These are phyloP conservation scores for Macrophomina pseudophaseolina DNA, from an alignment of 2,329 filamentous ascomycete genomes.

Conservation along the genomic window DNA sequence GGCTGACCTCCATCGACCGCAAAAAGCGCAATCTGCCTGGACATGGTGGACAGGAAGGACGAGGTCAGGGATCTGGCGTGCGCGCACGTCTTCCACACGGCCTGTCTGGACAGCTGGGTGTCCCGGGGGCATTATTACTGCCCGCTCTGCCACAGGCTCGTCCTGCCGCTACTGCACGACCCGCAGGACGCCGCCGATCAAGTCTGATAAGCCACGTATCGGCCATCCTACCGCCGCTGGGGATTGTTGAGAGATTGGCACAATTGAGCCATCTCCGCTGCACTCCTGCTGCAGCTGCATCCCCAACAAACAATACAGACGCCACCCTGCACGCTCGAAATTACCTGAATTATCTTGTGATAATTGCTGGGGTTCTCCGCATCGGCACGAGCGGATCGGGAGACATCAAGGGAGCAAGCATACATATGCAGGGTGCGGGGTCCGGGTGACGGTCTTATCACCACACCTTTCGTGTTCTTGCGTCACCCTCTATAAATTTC, in stretches of 20 bases:
- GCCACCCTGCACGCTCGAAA: neutral
- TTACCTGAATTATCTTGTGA: neutral
- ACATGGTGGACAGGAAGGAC: neutral
- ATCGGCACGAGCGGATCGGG: slow-evolving; percentile 6
- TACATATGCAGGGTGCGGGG: slow-evolving; percentile 11
- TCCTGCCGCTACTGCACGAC: neutral
- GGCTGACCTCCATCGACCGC: neutral
- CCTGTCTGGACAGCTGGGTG: slow-evolving; percentile 9
- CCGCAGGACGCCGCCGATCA: neutral
- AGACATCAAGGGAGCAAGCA: neutral
- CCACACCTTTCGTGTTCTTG: neutral
- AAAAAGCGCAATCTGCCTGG: slow-evolving; percentile 8
- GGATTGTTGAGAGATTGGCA: slow-evolving; percentile 4
- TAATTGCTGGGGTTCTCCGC: neutral
- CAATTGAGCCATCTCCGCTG: neutral
- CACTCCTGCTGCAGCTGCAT: neutral
- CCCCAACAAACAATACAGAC: slow-evolving; percentile 1
- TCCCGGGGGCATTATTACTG: slow-evolving; percentile 12
- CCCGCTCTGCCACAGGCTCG: slow-evolving; percentile 12
- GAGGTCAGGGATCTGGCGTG: slow-evolving; percentile 5
- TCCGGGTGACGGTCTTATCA: slow-evolving; percentile 7
- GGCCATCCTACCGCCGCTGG: neutral
- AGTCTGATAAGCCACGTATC: slow-evolving; percentile 8
- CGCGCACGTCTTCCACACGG: slow-evolving; percentile 8
- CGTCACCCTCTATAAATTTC: slow-evolving; percentile 9